Percentiles rank a stretch among this genome's conserved stretches.
These are phyloP conservation scores for Solanum rostratum DNA, from an alignment of 257 asterid species.

Conservation along the genomic window DNA sequence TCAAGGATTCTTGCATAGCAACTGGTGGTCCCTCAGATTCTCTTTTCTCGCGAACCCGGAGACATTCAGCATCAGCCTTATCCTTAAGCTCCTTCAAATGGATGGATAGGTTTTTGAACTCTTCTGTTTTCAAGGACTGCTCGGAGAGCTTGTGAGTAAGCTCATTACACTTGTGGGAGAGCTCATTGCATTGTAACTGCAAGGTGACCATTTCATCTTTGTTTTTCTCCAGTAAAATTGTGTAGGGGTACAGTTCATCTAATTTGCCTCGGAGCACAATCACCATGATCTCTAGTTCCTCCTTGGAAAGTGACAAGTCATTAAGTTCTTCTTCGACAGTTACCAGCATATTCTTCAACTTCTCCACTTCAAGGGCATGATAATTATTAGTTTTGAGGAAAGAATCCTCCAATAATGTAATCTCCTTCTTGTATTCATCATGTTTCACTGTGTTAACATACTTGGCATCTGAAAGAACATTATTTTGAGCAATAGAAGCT, in stretches of 20 bases:
- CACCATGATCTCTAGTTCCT: conserved; percentile 52
- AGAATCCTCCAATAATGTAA: conserved; percentile 21
- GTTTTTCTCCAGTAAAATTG: conserved; percentile 25
- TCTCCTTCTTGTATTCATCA: conserved; percentile 32
- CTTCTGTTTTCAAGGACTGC: conserved; percentile 67
- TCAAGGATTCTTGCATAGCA: conserved; percentile 63
- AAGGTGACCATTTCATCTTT: conserved; percentile 31
- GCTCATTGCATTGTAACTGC: conserved; percentile 38
- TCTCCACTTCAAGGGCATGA: conserved; percentile 28
- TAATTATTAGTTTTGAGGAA: conserved; percentile 20
- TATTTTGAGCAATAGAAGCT: conserved; percentile 31
- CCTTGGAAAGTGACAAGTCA: conserved; percentile 31
- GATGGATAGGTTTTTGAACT: conserved; percentile 57
- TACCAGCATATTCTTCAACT: conserved; percentile 21
- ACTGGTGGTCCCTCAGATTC: conserved; percentile 50
- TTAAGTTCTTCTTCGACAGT: conserved; percentile 42
- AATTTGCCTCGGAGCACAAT: conserved; percentile 43
- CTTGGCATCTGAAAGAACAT: conserved; percentile 50
- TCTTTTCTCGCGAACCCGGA: conserved; percentile 38
- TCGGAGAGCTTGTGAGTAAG: conserved; percentile 54
- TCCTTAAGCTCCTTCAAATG: conserved; percentile 83
- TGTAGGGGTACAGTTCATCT: conserved; percentile 29
- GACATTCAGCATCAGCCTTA: conserved; percentile 71
- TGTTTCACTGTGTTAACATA: conserved; percentile 18
- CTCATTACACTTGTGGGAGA: conserved; percentile 41